phyloP scores from a whole-genome alignment of 441 rosid genomes.

The Aquilaria agallochum region DNA sequence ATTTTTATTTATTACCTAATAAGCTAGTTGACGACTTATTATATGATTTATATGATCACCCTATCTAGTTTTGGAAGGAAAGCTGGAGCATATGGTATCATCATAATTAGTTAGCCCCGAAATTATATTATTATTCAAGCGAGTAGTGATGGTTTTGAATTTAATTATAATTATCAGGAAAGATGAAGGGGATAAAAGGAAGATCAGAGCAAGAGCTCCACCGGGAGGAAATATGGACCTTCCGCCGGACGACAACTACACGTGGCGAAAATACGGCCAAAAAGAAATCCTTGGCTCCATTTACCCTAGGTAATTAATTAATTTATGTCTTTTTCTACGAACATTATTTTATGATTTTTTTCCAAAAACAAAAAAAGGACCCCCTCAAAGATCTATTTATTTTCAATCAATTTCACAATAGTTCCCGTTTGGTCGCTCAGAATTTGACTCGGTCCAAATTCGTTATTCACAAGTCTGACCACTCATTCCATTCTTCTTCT shows the following conservation, averaged over 20 bases:
- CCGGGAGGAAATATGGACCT: conserved; percentile 58
- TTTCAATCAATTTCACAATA: no score
- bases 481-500: no score
- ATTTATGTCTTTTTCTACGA: background rate
- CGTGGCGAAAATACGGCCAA: conserved; percentile 95
- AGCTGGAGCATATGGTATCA: background rate
- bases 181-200: conserved; percentile 29
- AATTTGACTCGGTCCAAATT: conserved; percentile 15
- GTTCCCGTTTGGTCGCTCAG: background rate
- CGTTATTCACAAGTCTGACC: no score
- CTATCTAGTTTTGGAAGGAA: no score
- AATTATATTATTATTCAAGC: background rate
- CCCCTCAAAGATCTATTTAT: no score
- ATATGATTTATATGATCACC: no score
- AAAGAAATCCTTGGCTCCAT: conserved; percentile 74
- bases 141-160: background rate
- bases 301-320: conserved; percentile 56
- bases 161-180: conserved; percentile 23
- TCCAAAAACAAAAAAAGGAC: no score
- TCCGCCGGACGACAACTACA: conserved; percentile 80
- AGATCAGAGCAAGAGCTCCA: conserved; percentile 46
- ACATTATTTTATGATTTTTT: background rate
- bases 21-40: no score
- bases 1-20: no score
- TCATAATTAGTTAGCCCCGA: background rate